These are phyloP conservation scores for Salix suchowensis DNA, from an alignment of 345 rosid species.

Conservation along the genomic window DNA sequence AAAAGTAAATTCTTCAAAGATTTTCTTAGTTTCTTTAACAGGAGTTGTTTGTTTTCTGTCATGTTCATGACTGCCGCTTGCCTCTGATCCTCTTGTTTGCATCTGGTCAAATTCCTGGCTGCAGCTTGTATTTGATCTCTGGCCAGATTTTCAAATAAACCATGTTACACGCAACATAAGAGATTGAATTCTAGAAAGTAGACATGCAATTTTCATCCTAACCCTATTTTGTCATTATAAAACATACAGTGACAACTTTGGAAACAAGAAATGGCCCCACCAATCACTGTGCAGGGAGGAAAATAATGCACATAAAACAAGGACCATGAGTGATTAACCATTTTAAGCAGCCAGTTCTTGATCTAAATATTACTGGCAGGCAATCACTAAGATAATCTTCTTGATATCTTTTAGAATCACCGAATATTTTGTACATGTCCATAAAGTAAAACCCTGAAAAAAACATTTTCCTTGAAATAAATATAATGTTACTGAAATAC, in stretches of 20 bases:
- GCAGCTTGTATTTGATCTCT: slow-evolving; percentile 17
- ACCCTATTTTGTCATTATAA: background rate
- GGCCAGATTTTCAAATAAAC: slow-evolving; percentile 24
- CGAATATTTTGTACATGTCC: background rate
- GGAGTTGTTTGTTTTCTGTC: slow-evolving; percentile 17
- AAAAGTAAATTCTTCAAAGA: slow-evolving; percentile 18
- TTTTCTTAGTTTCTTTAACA: slow-evolving; percentile 8
- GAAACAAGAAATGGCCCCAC: background rate
- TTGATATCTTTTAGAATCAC: background rate
- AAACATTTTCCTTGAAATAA: background rate
- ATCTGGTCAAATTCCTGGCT: slow-evolving; percentile 24
- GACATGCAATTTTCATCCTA: background rate
- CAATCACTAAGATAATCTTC: background rate
- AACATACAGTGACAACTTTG: background rate
- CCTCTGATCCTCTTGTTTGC: slow-evolving; percentile 15
- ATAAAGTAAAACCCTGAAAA: background rate
- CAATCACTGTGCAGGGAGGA: background rate
- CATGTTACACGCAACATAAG: slow-evolving; percentile 6
- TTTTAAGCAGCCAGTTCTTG: background rate
- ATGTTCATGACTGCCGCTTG: slow-evolving; percentile 15
- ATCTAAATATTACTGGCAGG: background rate
- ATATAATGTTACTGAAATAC: background rate
- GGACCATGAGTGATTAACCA: background rate
- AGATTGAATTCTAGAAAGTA: background rate
- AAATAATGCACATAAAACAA: background rate